A percentile compares a stretch with the other conserved stretches of the same genome.
phyloP scores from a whole-genome alignment of 1,284 basidiomycete genomes.

The Tremellales sp. region DNA sequence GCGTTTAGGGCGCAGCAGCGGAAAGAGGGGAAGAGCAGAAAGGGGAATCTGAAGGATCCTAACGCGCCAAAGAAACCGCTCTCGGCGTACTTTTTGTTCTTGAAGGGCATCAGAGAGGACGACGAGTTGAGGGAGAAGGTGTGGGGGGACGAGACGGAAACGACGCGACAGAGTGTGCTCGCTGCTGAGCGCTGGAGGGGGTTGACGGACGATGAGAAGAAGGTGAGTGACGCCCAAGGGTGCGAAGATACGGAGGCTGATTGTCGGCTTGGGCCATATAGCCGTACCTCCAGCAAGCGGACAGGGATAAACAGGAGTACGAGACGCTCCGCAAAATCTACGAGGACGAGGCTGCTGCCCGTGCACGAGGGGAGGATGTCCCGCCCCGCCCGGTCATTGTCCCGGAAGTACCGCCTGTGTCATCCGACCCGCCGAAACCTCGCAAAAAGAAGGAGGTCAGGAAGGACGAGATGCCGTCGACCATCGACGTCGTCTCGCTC shows the following conservation, averaged over 20 bases:
- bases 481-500: constrained; percentile 4
- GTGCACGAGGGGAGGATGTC: constrained; percentile 34
- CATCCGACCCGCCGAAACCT: constrained; percentile 6
- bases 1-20: constrained; percentile 84
- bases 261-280: constrained; percentile 46
- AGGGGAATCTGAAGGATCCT: constrained; percentile 93
- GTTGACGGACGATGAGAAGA: constrained; percentile 86
- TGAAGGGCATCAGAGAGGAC: constrained; percentile 75
- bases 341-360: constrained; percentile 34
- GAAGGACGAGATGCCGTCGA: neutral
- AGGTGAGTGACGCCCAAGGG: constrained; percentile 55
- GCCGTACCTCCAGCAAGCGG: constrained; percentile 86
- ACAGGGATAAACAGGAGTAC: constrained; percentile 88
- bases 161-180: constrained; percentile 89
- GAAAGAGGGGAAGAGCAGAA: constrained; percentile 86
- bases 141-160: constrained; percentile 89
- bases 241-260: neutral
- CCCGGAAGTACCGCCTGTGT: constrained; percentile 5
- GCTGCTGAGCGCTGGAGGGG: constrained; percentile 89
- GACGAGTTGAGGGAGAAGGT: constrained; percentile 67
- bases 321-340: constrained; percentile 54
- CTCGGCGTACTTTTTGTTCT: constrained; percentile 90
- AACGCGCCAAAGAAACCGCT: constrained; percentile 96
- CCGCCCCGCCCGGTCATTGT: constrained; percentile 16
- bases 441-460: constrained; percentile 8